Conservation (phyloP, 1,284 basidiomycete species). For the Fomitopsis pinicola region DNA sequence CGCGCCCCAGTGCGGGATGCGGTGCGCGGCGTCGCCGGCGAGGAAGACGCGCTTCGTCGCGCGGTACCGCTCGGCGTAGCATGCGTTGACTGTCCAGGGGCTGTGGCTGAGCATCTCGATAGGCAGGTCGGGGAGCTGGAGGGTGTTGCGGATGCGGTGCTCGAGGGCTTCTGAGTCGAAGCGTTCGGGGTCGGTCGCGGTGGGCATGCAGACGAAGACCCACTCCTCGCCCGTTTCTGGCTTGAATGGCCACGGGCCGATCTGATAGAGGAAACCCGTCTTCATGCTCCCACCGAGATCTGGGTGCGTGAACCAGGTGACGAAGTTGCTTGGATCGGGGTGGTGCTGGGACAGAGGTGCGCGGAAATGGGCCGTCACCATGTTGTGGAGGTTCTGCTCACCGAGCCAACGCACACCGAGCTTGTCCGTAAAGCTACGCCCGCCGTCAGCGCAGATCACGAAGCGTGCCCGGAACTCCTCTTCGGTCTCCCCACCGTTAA, state of each 20-base stretch:
- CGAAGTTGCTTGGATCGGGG: not conserved
- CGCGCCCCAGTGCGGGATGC: not conserved
- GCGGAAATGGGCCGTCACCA: not conserved
- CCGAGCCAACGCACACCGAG: conserved; percentile 1
- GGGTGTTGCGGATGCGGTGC: not conserved
- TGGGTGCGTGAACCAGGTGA: not conserved
- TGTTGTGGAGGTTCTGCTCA: not conserved
- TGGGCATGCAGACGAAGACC: not conserved
- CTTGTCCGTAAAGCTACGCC: conserved; percentile 1
- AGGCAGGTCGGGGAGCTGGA: not conserved
- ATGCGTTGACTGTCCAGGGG: not conserved
- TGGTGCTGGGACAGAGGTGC: not conserved
- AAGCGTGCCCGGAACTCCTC: not conserved
- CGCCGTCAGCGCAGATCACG: conserved; percentile 1
- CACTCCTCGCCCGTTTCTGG: not conserved
- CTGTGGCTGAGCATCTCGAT: conserved; percentile 1
- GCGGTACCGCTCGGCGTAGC: not conserved
- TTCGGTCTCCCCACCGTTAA: not conserved
- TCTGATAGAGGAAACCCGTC: not conserved
- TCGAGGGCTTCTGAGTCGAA: not conserved
- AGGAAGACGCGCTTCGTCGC: not conserved
- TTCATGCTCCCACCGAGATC: not conserved
- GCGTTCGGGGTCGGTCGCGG: not conserved
- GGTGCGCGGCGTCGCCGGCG: not conserved
- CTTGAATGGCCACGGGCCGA: not conserved